A percentile compares a stretch with the other conserved stretches of the same genome.
These are phyloP conservation scores for Yamadazyma takamatsuzukensis DNA, from an alignment of 805 yeast species.

Conservation along the genomic window DNA sequence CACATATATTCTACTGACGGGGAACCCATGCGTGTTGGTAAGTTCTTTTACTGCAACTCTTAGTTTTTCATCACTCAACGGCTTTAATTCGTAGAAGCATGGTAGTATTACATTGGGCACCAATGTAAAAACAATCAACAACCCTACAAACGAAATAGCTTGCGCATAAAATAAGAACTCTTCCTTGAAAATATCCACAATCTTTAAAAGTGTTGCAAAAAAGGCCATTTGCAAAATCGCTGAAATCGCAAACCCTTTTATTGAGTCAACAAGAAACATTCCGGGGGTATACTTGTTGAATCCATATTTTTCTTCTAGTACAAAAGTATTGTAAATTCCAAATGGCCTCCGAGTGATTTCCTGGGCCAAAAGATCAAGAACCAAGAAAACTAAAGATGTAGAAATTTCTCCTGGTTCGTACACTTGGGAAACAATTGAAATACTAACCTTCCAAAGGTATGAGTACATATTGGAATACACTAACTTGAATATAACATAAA, in stretches of 20 bases:
- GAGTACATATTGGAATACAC: background rate
- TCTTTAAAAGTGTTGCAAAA: background rate
- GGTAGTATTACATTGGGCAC: slow-evolving; percentile 87
- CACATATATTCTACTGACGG: slow-evolving; percentile 75
- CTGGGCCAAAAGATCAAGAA: too few species aligned
- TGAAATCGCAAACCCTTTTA: background rate
- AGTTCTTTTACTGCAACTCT: slow-evolving; percentile 72
- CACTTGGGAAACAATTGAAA: background rate
- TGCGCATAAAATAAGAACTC: slow-evolving; percentile 36
- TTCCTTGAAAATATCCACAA: background rate
- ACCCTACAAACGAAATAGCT: slow-evolving; percentile 62
- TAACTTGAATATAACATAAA: too few species aligned
- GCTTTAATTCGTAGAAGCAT: slow-evolving; percentile 81
- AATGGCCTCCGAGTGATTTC: too few species aligned
- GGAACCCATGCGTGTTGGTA: slow-evolving; percentile 73
- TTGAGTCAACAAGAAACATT: too few species aligned
- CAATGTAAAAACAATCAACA: slow-evolving; percentile 66
- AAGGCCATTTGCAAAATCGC: background rate
- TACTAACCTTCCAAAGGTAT: background rate
- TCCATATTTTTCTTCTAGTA: slow-evolving; percentile 5
- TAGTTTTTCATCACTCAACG: slow-evolving; percentile 84
- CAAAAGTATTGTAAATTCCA: slow-evolving; percentile 3
- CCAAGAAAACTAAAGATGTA: slow-evolving; percentile 1
- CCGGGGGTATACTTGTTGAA: slow-evolving; percentile 6
- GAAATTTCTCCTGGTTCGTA: background rate